These are phyloP conservation scores for Bryopsis sp. DNA, from an alignment of 139 green algal genomes.

Conservation along the genomic window DNA sequence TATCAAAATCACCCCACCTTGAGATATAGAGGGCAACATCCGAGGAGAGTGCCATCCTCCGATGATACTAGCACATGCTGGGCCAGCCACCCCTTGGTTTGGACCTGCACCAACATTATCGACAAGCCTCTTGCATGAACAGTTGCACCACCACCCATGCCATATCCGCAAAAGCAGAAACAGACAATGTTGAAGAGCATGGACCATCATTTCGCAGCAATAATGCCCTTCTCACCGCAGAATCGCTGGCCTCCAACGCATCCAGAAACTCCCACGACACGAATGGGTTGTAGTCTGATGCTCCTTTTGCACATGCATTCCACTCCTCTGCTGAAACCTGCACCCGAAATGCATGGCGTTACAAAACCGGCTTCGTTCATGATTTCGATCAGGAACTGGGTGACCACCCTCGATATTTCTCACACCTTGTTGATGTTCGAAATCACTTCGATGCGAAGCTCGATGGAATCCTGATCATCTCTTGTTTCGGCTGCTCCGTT, in stretches of 20 bases:
- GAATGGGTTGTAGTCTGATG: slow-evolving; percentile 64
- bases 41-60: not conserved
- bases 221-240: slow-evolving; percentile 33
- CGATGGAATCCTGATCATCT: too few species aligned
- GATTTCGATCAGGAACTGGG: too few species aligned
- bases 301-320: slow-evolving; percentile 40
- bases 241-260: slow-evolving; percentile 48
- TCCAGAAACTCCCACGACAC: slow-evolving; percentile 54
- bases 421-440: too few species aligned
- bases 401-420: too few species aligned
- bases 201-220: not conserved
- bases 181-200: not conserved
- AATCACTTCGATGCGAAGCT: too few species aligned
- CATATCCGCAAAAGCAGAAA: too few species aligned
- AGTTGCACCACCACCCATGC: not conserved
- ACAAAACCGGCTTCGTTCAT: too few species aligned
- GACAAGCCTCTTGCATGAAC: not conserved
- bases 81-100: slow-evolving; percentile 53
- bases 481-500: too few species aligned
- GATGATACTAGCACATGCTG: slow-evolving; percentile 51
- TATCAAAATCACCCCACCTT: not conserved
- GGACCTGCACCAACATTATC: slow-evolving; percentile 13
- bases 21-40: not conserved
- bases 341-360: too few species aligned
- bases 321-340: slow-evolving; percentile 44